Base-by-base conservation (phyloP, 768 basidiomycete genomes). In the Tubosaeta sp. region DNA sequence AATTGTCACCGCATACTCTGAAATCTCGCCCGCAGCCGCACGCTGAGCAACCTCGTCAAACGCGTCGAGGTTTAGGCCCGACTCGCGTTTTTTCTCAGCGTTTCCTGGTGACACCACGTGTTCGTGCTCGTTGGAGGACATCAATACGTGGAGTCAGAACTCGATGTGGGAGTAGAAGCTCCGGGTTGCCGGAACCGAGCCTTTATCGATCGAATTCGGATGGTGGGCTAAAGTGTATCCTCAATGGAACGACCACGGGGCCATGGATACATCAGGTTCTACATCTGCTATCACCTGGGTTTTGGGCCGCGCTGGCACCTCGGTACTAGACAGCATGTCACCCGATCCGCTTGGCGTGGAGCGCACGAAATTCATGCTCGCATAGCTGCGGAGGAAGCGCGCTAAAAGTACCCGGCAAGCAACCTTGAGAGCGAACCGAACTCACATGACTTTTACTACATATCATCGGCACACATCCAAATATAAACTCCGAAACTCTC, bases 1-100 rank as follows among this genome's bases (percentile, higher is more conserved):
- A 16, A 78, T 79, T 10, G 82, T 76, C 7, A 82, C 78, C 1
- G 76, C 72, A 48, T 80, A 62, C 56, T 84, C 83, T 44, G 79
- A 81, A 41, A 84, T 80, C 56, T 82, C 81, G 21, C 78, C 81
- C 12, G 41, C 27, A 2, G 51, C 56, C 2, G 47, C 36, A 46
- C 55, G 30, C 34, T 54, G 59, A 8, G 40, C 52, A 6, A 64
- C 32, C 32, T 62, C 53, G 14, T 66, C 48, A 12, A 60, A 60
- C 5, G 36, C 41, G 3, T 41, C 55, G 9, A 21, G 44, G 21
- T 59, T 43, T 19, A 22, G 19, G 24, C 30, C 36, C 1, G 24
- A 16, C 2, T 36, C 41, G 19, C 11, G 50, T 27, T 48, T 48
- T 48, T 61, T 55, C 16, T 41, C 25, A 5, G 27, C 22, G 13